Percentiles rank a stretch among this genome's conserved stretches.
phyloP scores from a whole-genome alignment of 495 filamentous ascomycete genomes.

The Bathelium albidoporum region DNA sequence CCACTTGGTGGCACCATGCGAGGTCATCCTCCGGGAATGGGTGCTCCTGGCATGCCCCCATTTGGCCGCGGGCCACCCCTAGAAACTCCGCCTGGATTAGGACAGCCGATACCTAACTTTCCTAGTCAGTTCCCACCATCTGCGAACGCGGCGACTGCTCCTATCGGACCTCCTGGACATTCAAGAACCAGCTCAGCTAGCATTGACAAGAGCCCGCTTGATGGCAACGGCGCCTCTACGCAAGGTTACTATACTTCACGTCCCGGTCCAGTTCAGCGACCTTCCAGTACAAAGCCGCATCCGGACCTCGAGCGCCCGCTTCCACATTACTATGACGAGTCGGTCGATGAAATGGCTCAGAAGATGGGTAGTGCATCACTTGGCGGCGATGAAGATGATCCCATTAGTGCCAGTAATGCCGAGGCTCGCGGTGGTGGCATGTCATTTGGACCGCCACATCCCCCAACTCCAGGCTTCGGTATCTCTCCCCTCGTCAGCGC shows the following conservation, averaged over 20 bases:
- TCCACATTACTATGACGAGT: neutral
- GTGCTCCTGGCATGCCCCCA: neutral
- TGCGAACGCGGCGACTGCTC: constrained; percentile 12
- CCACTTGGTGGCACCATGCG: neutral
- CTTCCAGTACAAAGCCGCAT: constrained; percentile 60
- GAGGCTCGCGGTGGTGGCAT: constrained; percentile 13
- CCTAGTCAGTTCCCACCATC: constrained; percentile 1
- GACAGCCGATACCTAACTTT: neutral
- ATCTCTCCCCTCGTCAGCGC: constrained; percentile 12
- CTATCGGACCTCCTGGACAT: constrained; percentile 7
- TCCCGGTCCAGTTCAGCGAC: constrained; percentile 80
- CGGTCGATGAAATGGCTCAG: constrained; percentile 62
- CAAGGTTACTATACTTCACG: constrained; percentile 56
- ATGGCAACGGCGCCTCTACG: constrained; percentile 15
- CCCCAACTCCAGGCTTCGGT: constrained; percentile 2
- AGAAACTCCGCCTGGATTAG: neutral
- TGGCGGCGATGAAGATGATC: constrained; percentile 66
- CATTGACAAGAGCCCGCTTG: constrained; percentile 17
- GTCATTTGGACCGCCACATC: neutral
- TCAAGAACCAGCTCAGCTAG: constrained; percentile 17
- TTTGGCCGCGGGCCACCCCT: neutral
- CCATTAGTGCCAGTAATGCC: constrained; percentile 33
- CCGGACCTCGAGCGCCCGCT: constrained; percentile 32
- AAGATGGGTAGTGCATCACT: constrained; percentile 91
- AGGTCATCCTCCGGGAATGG: constrained; percentile 1